Percentiles rank a stretch among this genome's conserved stretches.
These are phyloP conservation scores for Discostella pseudostelligera DNA, from an alignment of 108 stramenopile genomes.

Conservation along the genomic window DNA sequence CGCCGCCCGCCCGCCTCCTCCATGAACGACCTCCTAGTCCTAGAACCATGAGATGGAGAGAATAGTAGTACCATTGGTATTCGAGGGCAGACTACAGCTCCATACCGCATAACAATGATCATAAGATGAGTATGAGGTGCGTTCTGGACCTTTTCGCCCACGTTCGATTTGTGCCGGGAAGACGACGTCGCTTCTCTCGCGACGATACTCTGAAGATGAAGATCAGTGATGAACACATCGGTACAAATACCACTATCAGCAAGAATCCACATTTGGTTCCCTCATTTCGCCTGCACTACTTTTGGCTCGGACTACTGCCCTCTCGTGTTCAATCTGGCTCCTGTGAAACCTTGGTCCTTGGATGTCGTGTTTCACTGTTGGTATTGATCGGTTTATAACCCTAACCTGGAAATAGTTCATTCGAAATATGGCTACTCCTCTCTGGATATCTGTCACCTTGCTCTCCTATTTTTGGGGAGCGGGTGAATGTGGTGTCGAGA, in stretches of 20 bases:
- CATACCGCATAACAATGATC: too few species aligned
- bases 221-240: conserved; percentile 10
- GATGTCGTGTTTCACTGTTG: conserved; percentile 17
- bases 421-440: conserved; percentile 20
- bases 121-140: too few species aligned
- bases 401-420: conserved; percentile 27
- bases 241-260: not conserved
- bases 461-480: not conserved
- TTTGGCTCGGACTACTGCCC: conserved; percentile 26
- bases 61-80: too few species aligned
- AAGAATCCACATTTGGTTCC: not conserved
- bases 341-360: conserved; percentile 37
- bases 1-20: too few species aligned
- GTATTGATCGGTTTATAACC: conserved; percentile 28
- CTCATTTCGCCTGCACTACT: not conserved
- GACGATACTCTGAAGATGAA: too few species aligned
- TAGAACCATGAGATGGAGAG: too few species aligned
- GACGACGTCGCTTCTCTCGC: too few species aligned
- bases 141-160: too few species aligned
- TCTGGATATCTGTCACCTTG: not conserved
- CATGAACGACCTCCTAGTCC: too few species aligned
- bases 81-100: too few species aligned
- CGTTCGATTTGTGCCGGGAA: too few species aligned
- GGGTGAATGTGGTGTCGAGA: conserved; percentile 14
- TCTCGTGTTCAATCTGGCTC: conserved; percentile 24